Evolutionary conservation across 805 yeast species (phyloP), one percentile per base, ranked within the genome.

Genomic region (Wickerhamomyces xylosicus): DNA sequence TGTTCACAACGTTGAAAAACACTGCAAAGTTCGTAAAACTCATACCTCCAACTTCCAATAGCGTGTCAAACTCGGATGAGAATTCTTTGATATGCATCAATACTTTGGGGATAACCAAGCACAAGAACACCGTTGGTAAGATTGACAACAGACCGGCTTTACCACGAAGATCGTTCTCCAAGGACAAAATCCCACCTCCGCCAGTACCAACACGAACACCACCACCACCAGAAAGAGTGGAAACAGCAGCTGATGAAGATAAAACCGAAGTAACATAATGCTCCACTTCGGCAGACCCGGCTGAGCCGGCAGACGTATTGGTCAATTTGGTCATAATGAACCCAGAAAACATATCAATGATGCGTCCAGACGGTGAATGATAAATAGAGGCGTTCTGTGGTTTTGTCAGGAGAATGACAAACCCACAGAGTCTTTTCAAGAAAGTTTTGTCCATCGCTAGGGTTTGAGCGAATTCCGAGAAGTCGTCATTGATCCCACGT

Each of bases 261-360:
- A 51, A 25, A 7, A 54, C 31, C 0, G 45, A 33, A 3, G 37
- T 31, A 18, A 53, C 33, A 33, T 52, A 56, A 4, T 33, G n/a
- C 19, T 53, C 55, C 4, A 52, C 33, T 1, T 45, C 31, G 15
- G 37, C 37, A 11, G 54, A 45, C 10, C 51, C 59, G 16, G 36
- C 36, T 6, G 42, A 50, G 34, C n/a, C n/a, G n/a, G n/a, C n/a
- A n/a, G n/a, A n/a, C n/a, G n/a, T n/a, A n/a, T n/a, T n/a, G n/a
- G n/a, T n/a, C n/a, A n/a, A n/a, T n/a, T n/a, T n/a, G n/a, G n/a
- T n/a, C n/a, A n/a, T n/a, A n/a, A n/a, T n/a, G n/a, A n/a, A n/a
- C n/a, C n/a, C n/a, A n/a, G 53, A 44, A 1, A 52, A 34, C 37
- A 53, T 61, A 3, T 64, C 53, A 4, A 70, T 56, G 35, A 70